Evolutionary conservation across 306 rosid species (phyloP).

Genomic region (Rosa multiflora): DNA sequence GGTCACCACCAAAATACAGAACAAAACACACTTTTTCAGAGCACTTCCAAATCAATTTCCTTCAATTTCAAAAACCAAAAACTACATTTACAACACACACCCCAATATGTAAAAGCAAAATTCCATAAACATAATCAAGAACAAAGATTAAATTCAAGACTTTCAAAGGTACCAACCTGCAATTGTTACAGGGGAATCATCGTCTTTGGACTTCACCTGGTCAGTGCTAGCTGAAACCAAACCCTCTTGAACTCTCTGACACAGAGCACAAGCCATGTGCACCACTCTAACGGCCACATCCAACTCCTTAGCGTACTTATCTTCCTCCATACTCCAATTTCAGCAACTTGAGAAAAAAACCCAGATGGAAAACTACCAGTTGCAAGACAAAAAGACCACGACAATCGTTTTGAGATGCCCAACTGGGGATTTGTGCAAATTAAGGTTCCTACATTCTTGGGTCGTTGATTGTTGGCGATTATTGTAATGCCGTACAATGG

Average conservation of each 20-base stretch:
- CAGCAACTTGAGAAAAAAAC: conserved; percentile 25
- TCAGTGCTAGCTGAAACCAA: conserved; percentile 36
- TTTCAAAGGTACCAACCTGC: conserved; percentile 69
- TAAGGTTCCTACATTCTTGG: conserved; percentile 26
- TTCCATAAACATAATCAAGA: background rate
- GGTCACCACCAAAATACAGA: conserved; percentile 14
- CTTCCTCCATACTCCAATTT: conserved; percentile 50
- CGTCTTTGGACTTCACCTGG: conserved; percentile 72
- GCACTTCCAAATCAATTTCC: background rate
- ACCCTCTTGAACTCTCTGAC: conserved; percentile 74
- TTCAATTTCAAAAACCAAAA: background rate
- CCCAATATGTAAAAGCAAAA: background rate
- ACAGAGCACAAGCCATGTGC: conserved; percentile 75
- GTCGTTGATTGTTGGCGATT: background rate
- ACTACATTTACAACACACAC: background rate
- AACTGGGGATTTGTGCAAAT: conserved; percentile 22
- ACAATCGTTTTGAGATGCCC: conserved; percentile 21
- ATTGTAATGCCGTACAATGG: conserved; percentile 16
- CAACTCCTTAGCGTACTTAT: conserved; percentile 57
- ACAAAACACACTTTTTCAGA: background rate
- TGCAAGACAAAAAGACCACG: background rate
- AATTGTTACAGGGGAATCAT: conserved; percentile 88
- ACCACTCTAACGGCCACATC: conserved; percentile 84
- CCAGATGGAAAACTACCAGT: conserved; percentile 21
- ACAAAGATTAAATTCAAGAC: background rate